Base-by-base conservation (phyloP, 148 eudicot species). In the Polygonum maritimum region DNA sequence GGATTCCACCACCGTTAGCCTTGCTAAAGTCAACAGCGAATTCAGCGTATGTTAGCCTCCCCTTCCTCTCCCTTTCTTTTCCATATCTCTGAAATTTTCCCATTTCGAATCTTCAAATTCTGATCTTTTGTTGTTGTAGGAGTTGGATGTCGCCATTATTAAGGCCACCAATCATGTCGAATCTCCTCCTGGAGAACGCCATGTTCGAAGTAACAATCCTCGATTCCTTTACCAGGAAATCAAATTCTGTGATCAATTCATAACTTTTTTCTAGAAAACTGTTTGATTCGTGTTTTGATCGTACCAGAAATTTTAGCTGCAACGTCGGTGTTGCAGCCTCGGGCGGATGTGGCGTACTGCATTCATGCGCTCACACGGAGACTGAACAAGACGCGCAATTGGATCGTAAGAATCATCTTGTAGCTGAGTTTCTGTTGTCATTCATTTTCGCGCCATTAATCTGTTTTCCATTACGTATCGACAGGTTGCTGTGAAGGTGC, bases 131-230 rank as follows among this genome's bases (percentile, higher is more conserved):
- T 75, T 70, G 18, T 81, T 7, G 22, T 84, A 93, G 98, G 98
- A 89, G 78, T 86, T 93, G 69, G 98, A 93, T 82, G 94, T 93
- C 48, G 98, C 98, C 77, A 86, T 91, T 80, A 92, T 93, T 41
- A 93, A 93, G 81, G 98, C 98, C 22, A 93, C 98, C 19, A 93
- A 93, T 82, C 98, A 93, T 71, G 98, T 89, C 3, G 98, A 91
- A 76, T 78, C 85, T 52, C 98, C 98, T 26, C 97, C 98, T 2
- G 91, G 89, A 78, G 98, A 91, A 72, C 81, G 97, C 55, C 97
- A 93, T 76, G 79, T 93, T 39, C 88, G 91, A 79, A 91, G 98
- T 93, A 76, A 89, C 91, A 76, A 89, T 11, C 22, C 22, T 22
- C 60, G 2, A 18, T 54, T 2, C 60, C 1, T 62, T 26, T 31